A percentile compares a stretch with the other conserved stretches of the same genome.
phyloP scores from a whole-genome alignment of 257 asterid genomes.

The Plantago major region DNA sequence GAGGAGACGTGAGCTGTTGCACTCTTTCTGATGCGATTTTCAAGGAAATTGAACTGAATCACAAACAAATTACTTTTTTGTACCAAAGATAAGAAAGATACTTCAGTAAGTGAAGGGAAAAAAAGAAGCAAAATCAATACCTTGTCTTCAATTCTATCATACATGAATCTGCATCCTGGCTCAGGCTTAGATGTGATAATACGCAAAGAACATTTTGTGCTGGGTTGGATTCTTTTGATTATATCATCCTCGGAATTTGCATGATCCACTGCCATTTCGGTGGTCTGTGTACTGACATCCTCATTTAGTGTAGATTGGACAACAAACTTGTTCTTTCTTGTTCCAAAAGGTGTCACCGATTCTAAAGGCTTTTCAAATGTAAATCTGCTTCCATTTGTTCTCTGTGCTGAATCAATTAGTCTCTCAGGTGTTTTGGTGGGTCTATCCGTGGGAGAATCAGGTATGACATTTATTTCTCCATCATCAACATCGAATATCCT shows the following conservation, averaged over 20 bases:
- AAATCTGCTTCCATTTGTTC: conserved; percentile 49
- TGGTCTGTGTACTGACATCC: conserved; percentile 27
- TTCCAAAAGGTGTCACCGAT: conserved; percentile 82
- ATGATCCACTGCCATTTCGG: conserved; percentile 39
- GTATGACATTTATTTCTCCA: conserved; percentile 47
- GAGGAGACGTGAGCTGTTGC: conserved; percentile 50
- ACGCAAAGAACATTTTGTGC: conserved; percentile 53
- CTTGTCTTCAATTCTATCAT: conserved; percentile 92
- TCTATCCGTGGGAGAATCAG: conserved; percentile 49
- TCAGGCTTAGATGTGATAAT: conserved; percentile 49
- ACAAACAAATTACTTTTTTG: conserved; percentile 22
- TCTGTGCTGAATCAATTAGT: conserved; percentile 45
- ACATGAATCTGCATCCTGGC: conserved; percentile 93
- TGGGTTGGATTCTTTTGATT: conserved; percentile 72
- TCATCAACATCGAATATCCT: conserved; percentile 63
- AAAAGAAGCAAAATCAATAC: conserved; percentile 28
- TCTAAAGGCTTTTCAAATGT: conserved; percentile 48
- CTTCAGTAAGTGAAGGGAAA: not conserved
- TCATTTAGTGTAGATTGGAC: conserved; percentile 75
- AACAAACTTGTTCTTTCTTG: conserved; percentile 75
- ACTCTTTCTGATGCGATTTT: conserved; percentile 49
- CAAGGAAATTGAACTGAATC: conserved; percentile 76
- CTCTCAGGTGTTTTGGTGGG: conserved; percentile 27
- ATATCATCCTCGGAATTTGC: conserved; percentile 64
- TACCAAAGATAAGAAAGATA: conserved; percentile 14